Conservation (phyloP, 768 basidiomycete genomes). For the Suillus luteus region DNA sequence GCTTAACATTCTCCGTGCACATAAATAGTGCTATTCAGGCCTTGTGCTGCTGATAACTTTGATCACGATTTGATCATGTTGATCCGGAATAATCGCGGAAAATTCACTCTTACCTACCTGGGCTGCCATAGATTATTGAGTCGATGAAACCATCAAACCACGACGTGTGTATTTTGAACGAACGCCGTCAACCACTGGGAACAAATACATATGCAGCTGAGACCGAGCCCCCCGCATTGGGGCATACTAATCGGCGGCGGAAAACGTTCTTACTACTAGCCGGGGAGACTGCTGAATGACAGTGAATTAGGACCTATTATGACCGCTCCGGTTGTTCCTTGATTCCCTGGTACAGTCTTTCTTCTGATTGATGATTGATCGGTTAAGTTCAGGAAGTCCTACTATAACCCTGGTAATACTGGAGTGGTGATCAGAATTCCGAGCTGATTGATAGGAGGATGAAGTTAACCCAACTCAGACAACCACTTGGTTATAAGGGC, state of each 20-base stretch:
- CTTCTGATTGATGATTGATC: conserved; percentile 4
- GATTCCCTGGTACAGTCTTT: not conserved
- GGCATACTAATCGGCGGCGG: not conserved
- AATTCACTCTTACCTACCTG: not conserved
- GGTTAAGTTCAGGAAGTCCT: not conserved
- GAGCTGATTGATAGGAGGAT: not conserved
- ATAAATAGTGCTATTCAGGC: not conserved
- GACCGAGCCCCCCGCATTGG: not conserved
- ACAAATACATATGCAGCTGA: too few relatives aligned
- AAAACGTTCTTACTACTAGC: not conserved
- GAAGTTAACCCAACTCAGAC: not conserved
- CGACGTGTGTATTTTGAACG: conserved; percentile 1
- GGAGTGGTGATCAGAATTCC: not conserved
- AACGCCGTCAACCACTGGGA: conserved; percentile 2
- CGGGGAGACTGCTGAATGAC: not conserved
- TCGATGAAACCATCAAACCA: not conserved
- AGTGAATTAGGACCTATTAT: not conserved
- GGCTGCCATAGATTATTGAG: not conserved
- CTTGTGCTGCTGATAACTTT: not conserved
- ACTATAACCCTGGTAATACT: not conserved
- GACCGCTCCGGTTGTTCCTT: not conserved
- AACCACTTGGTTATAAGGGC: not conserved
- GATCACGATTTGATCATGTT: not conserved
- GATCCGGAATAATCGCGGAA: not conserved
- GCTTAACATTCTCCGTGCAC: not conserved